Evolutionary conservation across 2,329 filamentous ascomycete species (phyloP), one percentile per base, ranked within the genome.

Genomic region (Zymoseptoria pseudotritici): DNA sequence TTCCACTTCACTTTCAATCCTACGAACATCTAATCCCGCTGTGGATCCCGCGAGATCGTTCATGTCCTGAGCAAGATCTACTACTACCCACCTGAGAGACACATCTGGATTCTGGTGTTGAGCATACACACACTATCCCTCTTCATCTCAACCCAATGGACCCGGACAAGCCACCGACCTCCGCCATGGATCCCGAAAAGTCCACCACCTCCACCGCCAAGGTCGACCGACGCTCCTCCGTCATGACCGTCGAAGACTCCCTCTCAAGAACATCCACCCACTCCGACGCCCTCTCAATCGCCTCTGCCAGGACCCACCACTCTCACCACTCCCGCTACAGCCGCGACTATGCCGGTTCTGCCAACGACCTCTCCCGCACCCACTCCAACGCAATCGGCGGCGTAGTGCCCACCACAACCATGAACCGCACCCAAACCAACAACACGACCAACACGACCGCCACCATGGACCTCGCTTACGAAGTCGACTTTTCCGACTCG

Each of bases 401-500:
- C 50, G 58, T 71, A 1, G 63, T 67, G 11, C 63, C 68, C 6
- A 61, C 59, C 4, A 54, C 50, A 2, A 63, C 63, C 49, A 53
- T 19, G 31, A 55, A 58, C 56, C 58, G 59, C 54, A 66, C 56
- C 22, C 65, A 57, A 22, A 65, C 63, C 26, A 59, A 59, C 42
- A 66, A 64, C 9, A 66, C 62, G 9, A 62, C 60, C 8, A 66
- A 65, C 31, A 66, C 63, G 2, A 63, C 61, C 9, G 65, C 63
- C 9, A 68, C 61, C 1, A 62, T 61, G 17, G 63, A 80, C 58
- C 80, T 84, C 3, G 83, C 85, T 26, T 93, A 85, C 68, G 90
- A 94, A 74, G 81, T 93, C 57, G 85, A 88, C 68, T 91, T 90
- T 71, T 82, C 83, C 17, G 82, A 83, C 1, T 76, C 82, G 60